Evolutionary conservation across 2,329 filamentous ascomycete genomes (phyloP).

Genomic region (Aureobasidium leucospermi): DNA sequence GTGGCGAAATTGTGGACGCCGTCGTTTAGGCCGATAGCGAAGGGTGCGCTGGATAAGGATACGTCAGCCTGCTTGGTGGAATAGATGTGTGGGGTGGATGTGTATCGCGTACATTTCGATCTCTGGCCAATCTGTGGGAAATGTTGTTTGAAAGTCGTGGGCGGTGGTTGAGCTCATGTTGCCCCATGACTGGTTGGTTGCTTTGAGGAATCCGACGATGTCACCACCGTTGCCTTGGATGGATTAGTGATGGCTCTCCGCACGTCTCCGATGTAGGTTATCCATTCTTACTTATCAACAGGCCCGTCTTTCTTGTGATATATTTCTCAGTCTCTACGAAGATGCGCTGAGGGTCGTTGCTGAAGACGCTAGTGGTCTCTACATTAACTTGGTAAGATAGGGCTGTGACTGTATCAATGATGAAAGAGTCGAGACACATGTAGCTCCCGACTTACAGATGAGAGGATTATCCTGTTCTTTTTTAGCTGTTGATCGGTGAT

Average conservation of each 20-base stretch:
- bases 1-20: conserved; percentile 27
- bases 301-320: background rate
- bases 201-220: conserved; percentile 21
- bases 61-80: too few relatives aligned
- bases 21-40: conserved; percentile 16
- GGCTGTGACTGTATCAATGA: background rate
- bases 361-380: background rate
- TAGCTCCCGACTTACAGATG: too few relatives aligned
- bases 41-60: background rate
- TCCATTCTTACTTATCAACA: background rate
- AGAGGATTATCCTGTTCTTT: too few relatives aligned
- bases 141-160: conserved; percentile 13
- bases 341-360: background rate
- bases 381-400: background rate
- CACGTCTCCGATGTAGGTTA: too few relatives aligned
- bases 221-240: conserved; percentile 7
- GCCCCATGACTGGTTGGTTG: conserved; percentile 3
- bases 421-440: too few relatives aligned
- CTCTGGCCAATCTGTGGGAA: background rate
- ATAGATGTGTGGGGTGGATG: background rate
- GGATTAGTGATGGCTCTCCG: background rate
- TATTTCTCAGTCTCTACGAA: background rate
- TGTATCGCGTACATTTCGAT: background rate
- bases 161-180: conserved; percentile 7
- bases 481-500: too few relatives aligned